Base-by-base conservation (phyloP, 768 basidiomycete genomes). In the Pisolithus marmoratus region DNA sequence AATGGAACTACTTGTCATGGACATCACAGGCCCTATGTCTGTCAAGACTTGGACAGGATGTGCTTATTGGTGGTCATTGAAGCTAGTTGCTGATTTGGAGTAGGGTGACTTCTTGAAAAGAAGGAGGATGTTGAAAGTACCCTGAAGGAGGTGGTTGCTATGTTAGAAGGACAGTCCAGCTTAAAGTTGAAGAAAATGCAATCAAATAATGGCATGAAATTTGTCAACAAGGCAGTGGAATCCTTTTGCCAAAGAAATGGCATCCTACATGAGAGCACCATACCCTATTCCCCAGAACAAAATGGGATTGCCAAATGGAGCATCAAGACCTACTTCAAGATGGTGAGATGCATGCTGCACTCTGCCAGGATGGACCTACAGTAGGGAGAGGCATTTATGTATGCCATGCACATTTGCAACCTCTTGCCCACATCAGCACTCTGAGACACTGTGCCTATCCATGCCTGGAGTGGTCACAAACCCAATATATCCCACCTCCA, bases 231-330 rank as follows among this genome's bases (percentile, higher is more conserved):
- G 14, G 31, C 51, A 1, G 15, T 36, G n/a, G n/a, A n/a, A n/a
- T n/a, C n/a, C n/a, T n/a, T n/a, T 41, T 50, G 49, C 26, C 27
- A 11, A 41, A 12, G 17, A 41, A 48, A 41, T 40, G 57, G 58
- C 4, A 59, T 52, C 5, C 37, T 50, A n/a, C 51, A 46, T 2
- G 51, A 56, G 48, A 23, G 38, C 1, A 63, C 62, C 3, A 38
- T 52, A 22, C 55, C 49, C 27, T 38, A 62, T 34, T 52, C 60
- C 2, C 65, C 64, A 4, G 53, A 63, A 26, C 64, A 66, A 44
- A 69, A 69, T 46, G 59, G 66, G n/a, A 51, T 66, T 23, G 62
- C 43, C 8, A 17, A 44, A 44, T 9, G 17, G 22, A 44, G 26
- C 43, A 44, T 44, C 43, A 44, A 44, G 43, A 44, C 23, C 43